Evolutionary conservation across 176 grass and related monocot species (phyloP), one percentile per base, ranked within the genome.

Genomic region (Carex parvula): DNA sequence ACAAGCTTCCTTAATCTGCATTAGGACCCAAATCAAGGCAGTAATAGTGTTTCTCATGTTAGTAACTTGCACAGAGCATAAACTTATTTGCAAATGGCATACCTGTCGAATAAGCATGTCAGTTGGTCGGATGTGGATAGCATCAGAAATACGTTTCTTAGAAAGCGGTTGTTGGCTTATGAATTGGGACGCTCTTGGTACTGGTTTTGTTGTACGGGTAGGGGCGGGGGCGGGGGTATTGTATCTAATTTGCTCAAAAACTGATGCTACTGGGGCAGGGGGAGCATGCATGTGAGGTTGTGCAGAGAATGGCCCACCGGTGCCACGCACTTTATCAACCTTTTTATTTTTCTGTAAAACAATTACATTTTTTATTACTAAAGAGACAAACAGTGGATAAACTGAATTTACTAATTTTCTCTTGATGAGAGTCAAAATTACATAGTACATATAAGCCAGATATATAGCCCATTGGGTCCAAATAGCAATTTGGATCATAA

Each of bases 1-100:
- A 88, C 89, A 89, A 69, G 87, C 14, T 85, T 68, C 67, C 52
- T 91, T 79, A 84, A 95, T 74, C 90, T 94, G 76, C 60, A 84
- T 50, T 21, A 64, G 0, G 13, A 17, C 42, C 54, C 30, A 83
- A 21, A 63, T 66, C 64, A 80, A 71, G 33, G 35, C 54, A 64
- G 20, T 56, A 86, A 79, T 83, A 70, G 21, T 16, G 35, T 22
- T 77, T 41, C 52, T 30, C 26, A 18, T 6, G 67, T 66, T 50
- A 65, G 4, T 70, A n/a, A 57, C 13, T 56, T 70, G 46, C 70
- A 16, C 20, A 82, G 62, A 30, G 50, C 13, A 39, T 20, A 77
- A 18, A 16, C 30, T 1, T 80, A 79, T 37, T 84, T 61, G 14
- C 59, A 30, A 57, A 80, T 63, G 60, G 16, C 67, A 57, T 57